phyloP scores from a whole-genome alignment of 73 alveolate species.

The Paramecium primaurelia region DNA sequence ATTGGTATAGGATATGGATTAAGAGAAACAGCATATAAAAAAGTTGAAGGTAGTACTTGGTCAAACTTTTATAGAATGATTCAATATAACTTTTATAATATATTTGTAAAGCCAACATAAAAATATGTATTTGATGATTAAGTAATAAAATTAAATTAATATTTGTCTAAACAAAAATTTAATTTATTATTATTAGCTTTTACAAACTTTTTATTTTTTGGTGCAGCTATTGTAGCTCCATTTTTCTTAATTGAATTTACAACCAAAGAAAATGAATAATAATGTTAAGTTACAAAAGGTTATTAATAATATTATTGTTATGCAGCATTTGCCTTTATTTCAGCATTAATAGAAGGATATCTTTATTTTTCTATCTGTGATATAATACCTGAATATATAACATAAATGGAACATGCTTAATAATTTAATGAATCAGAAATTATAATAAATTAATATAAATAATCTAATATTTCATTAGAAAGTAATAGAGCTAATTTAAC shows the following conservation, averaged over 20 bases:
- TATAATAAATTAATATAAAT: not conserved
- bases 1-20: slow-evolving; percentile 32
- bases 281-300: not conserved
- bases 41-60: not conserved
- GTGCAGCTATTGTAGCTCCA: not conserved
- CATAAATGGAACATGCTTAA: not conserved
- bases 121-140: slow-evolving; percentile 11
- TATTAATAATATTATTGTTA: not conserved
- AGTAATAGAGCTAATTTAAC: not conserved
- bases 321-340: not conserved
- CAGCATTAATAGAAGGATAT: not conserved
- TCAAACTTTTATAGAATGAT: not conserved
- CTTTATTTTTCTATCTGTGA: not conserved
- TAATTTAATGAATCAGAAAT: not conserved
- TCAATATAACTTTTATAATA: not conserved
- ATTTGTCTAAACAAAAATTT: not conserved
- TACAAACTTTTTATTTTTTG: slow-evolving; percentile 16
- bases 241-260: not conserved
- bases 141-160: not conserved
- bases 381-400: not conserved
- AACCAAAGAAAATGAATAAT: not conserved
- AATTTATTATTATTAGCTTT: not conserved
- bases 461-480: not conserved
- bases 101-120: not conserved
- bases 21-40: not conserved